phyloP scores from a whole-genome alignment of 2,329 filamentous ascomycete species.

The Rachicladosporium sp. region DNA sequence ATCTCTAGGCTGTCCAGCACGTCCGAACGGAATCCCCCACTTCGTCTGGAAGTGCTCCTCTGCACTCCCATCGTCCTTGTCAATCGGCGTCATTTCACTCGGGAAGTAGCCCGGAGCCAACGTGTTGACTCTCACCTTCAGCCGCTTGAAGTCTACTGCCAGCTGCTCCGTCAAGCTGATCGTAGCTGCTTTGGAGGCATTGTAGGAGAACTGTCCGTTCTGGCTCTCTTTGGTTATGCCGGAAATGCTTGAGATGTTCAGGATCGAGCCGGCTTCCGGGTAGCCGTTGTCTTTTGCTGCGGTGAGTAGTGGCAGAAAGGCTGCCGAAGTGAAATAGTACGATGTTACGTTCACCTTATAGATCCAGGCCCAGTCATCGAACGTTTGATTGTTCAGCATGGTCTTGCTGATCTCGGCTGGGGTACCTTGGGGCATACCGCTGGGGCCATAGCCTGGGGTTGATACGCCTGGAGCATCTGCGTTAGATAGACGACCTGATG shows the following conservation, averaged over 20 bases:
- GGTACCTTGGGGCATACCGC: conserved; percentile 13
- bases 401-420: conserved; percentile 46
- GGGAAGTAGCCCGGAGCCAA: conserved; percentile 47
- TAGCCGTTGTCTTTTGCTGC: conserved; percentile 31
- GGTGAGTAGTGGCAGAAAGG: conserved; percentile 32
- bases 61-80: conserved; percentile 39
- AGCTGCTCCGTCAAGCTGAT: conserved; percentile 45
- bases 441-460: conserved; percentile 15
- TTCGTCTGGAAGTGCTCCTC: conserved; percentile 28
- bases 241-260: conserved; percentile 35
- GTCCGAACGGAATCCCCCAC: conserved; percentile 27
- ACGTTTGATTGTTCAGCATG: conserved; percentile 31
- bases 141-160: conserved; percentile 38
- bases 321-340: conserved; percentile 33
- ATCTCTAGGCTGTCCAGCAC: conserved; percentile 27
- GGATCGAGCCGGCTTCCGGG: conserved; percentile 28
- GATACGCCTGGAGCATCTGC: neutral
- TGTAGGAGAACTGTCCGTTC: conserved; percentile 34
- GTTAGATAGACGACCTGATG: neutral
- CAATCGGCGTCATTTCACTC: conserved; percentile 43
- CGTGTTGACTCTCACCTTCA: conserved; percentile 44
- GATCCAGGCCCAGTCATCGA: conserved; percentile 32
- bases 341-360: conserved; percentile 35
- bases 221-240: conserved; percentile 34
- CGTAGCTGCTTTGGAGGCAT: conserved; percentile 37